Base-by-base conservation (phyloP, 257 asterid genomes). In the Petunia axillaris region DNA sequence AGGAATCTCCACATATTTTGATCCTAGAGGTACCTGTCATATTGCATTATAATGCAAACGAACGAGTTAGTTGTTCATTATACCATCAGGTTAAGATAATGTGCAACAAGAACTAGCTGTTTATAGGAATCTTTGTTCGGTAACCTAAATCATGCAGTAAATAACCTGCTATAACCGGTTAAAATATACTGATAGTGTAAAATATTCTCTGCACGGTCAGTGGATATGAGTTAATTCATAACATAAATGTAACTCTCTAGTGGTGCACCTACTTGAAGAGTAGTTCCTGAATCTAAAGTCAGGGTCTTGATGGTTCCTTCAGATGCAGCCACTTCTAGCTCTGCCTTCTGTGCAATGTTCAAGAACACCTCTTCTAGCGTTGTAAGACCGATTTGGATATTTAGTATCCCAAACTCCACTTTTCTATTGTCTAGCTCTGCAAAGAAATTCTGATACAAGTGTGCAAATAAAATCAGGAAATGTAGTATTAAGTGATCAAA, bases 351-450 rank as follows among this genome's bases (percentile, higher is more conserved):
- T 58, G 81, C 87, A 52, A 86, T 76, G 46, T 52, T 86, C 80
- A 86, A 79, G 82, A 86, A 86, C 64, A 86, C 89, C 60, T 81
- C 89, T 81, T 86, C 89, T 0, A 86, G 89, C 1, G 87, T 86
- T n/a, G 87, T 81, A 5, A 86, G 78, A 13, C 87, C 84, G 0
- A 83, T 62, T 35, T 86, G 89, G 82, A 86, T 76, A 41, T 75
- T 82, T 55, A 77, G 58, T 75, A 86, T 86, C 36, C 89, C 84
- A 37, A 86, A 82, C 67, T 86, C 82, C 13, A 41, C 10, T 14
- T 64, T 70, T 58, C 84, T 79, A 13, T 76, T 77, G 39, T 86
- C 79, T 6, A 86, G 82, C 87, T 78, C 84, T 14, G 68, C 68
- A 55, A 86, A 86, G 70, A 86, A 81, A 8, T 70, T 74, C 89